Conservation (phyloP, 2,329 filamentous ascomycete species). For the Ascochyta lentis region DNA sequence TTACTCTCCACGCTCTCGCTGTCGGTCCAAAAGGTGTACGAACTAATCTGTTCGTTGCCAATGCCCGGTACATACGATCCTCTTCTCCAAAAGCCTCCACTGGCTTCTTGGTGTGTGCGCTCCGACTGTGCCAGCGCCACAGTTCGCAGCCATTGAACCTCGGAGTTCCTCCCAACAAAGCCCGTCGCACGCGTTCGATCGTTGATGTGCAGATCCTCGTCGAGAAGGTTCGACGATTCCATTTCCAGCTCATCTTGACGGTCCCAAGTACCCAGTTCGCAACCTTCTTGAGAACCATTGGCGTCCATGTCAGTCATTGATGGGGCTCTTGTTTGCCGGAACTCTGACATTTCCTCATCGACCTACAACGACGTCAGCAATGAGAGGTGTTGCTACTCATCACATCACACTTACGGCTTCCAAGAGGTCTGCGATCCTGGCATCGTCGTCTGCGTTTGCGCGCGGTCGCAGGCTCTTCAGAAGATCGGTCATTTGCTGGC, state of each 20-base stretch:
- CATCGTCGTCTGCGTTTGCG: conserved; percentile 29
- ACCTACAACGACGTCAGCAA: conserved; percentile 28
- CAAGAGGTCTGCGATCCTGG: conserved; percentile 32
- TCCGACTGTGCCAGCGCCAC: conserved; percentile 32
- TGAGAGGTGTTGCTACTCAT: neutral
- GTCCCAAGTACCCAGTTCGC: conserved; percentile 14
- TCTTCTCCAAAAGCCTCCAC: conserved; percentile 7
- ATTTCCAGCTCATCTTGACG: conserved; percentile 24
- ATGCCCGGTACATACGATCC: conserved; percentile 7
- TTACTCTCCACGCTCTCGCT: conserved; percentile 32
- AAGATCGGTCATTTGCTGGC: conserved; percentile 35
- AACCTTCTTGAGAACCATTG: conserved; percentile 20
- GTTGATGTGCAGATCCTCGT: conserved; percentile 38
- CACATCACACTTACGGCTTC: conserved; percentile 23
- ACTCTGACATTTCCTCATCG: conserved; percentile 36
- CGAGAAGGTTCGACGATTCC: conserved; percentile 32
- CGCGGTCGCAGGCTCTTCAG: conserved; percentile 25
- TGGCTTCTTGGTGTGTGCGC: conserved; percentile 19
- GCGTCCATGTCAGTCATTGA: conserved; percentile 29
- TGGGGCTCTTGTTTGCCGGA: conserved; percentile 17
- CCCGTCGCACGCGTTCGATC: conserved; percentile 39
- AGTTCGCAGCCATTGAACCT: conserved; percentile 42
- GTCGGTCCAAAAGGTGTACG: conserved; percentile 45
- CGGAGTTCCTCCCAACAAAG: conserved; percentile 44
- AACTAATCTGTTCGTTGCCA: conserved; percentile 37